Base-by-base conservation (phyloP, 2,329 filamentous ascomycete species). In the Monascus ruber region DNA sequence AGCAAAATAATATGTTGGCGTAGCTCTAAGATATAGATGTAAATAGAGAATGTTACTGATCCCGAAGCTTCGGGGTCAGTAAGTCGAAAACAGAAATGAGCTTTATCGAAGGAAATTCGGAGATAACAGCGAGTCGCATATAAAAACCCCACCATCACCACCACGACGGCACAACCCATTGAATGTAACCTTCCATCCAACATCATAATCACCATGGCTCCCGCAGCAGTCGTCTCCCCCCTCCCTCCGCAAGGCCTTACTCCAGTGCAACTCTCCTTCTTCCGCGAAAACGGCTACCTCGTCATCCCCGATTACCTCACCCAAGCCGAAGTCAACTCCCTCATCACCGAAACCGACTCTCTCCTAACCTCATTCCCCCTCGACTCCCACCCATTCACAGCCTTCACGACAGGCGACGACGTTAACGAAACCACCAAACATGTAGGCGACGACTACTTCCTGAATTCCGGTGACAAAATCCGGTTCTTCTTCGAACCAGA, bases 401-500 rank as follows among this genome's bases (percentile, higher is more conserved):
- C 81, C 57, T 98, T 98, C 74, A 84, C 83, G 26, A 95, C 89
- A 0, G 88, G 88, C 49, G 80, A 76, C 65, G 71, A 79, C 56
- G 60, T 58, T 34, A 74, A 80, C 34, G 41, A 49, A 44, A 53
- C 50, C 24, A 48, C 49, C n/a, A 54, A 60, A 35, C 89, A 96
- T 65, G 84, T 95, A 7, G 88, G 89, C 45, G 91, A 96, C 67
- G 79, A 83, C 57, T 98, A 98, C 72, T 96, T 98, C 67, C 77
- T 96, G 2, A 74, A 72, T 1, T 91, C 83, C 3, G 87, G 86
- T 44, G 85, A 96, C 70, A 89, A 95, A 66, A 71, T 96, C 45
- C 83, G 87, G 43, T 96, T 93, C 74, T 96, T 96, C 74, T 93
- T 96, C 63, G 89, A 96, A 64, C 86, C 93, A 64, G 88, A 91